Evolutionary conservation across 768 basidiomycete genomes (phyloP).

Genomic region (Austroboletus eburneus): DNA sequence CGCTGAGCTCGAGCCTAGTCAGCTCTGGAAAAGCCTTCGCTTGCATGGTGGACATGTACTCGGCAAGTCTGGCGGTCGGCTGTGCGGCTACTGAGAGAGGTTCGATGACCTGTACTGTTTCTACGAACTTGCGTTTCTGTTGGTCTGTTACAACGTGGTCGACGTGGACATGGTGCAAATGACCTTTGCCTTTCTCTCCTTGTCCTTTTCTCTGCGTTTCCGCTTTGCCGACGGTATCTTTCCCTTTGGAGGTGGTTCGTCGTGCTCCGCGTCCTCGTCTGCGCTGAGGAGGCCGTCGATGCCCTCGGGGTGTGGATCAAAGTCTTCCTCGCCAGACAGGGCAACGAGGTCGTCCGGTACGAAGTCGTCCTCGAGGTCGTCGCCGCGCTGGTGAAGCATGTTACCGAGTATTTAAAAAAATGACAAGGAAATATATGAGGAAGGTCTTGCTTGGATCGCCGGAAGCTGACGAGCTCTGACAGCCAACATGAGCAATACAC

Average conservation of each 20-base stretch:
- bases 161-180: constrained; percentile 12
- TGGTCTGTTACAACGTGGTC: constrained; percentile 8
- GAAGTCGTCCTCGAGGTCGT: constrained; percentile 85
- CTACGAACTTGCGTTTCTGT: constrained; percentile 65
- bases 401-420: too few relatives aligned
- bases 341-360: constrained; percentile 65
- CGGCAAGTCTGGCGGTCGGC: constrained; percentile 52
- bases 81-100: constrained; percentile 50
- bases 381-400: constrained; percentile 45
- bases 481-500: constrained; percentile 30
- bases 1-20: constrained; percentile 75
- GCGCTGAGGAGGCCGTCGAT: constrained; percentile 41
- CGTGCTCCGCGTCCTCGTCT: constrained; percentile 40
- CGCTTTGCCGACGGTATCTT: constrained; percentile 47
- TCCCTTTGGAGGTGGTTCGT: constrained; percentile 21
- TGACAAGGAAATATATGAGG: too few relatives aligned
- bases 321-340: constrained; percentile 55
- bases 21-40: constrained; percentile 63
- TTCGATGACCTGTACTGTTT: constrained; percentile 36
- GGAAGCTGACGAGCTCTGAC: too few relatives aligned
- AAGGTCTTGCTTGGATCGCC: too few relatives aligned
- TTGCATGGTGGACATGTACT: constrained; percentile 64
- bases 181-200: constrained; percentile 70
- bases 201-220: constrained; percentile 70
- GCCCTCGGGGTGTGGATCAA: constrained; percentile 26